Conservation (phyloP, 1,284 basidiomycete species). For the Irpex rosettiformis region DNA sequence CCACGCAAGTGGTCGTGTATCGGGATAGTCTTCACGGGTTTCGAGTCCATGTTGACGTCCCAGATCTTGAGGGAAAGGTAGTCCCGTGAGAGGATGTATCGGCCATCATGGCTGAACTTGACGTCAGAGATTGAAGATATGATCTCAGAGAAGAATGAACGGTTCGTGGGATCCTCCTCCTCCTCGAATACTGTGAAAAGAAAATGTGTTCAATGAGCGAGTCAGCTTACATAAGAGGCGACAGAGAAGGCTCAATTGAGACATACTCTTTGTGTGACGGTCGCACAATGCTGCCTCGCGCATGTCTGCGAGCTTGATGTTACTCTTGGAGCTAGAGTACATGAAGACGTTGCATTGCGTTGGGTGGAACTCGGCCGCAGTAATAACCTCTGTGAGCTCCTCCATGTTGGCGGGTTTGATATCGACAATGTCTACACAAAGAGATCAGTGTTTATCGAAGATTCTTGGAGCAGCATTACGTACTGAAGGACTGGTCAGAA, state of each 20-base stretch:
- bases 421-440: constrained; percentile 95
- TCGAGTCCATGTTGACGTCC: constrained; percentile 99
- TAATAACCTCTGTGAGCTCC: constrained; percentile 99
- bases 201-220: constrained; percentile 8
- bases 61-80: constrained; percentile 99
- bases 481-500: constrained; percentile 99
- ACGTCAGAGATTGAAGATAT: constrained; percentile 99
- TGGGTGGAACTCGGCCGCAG: constrained; percentile 98
- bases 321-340: constrained; percentile 99
- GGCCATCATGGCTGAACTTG: constrained; percentile 97
- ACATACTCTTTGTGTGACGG: constrained; percentile 91
- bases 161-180: constrained; percentile 95
- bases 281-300: constrained; percentile 97
- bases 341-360: constrained; percentile 98
- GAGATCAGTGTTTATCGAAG: constrained; percentile 6
- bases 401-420: constrained; percentile 99
- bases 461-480: constrained; percentile 32
- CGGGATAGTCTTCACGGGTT: constrained; percentile 95
- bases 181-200: constrained; percentile 84
- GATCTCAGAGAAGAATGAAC: constrained; percentile 99
- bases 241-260: constrained; percentile 1
- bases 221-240: constrained; percentile 4
- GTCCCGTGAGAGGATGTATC: constrained; percentile 96
- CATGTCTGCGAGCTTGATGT: constrained; percentile 99
- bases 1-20: constrained; percentile 98